Conservation (phyloP, 2,329 filamentous ascomycete species). For the Fusarium nelsonii region DNA sequence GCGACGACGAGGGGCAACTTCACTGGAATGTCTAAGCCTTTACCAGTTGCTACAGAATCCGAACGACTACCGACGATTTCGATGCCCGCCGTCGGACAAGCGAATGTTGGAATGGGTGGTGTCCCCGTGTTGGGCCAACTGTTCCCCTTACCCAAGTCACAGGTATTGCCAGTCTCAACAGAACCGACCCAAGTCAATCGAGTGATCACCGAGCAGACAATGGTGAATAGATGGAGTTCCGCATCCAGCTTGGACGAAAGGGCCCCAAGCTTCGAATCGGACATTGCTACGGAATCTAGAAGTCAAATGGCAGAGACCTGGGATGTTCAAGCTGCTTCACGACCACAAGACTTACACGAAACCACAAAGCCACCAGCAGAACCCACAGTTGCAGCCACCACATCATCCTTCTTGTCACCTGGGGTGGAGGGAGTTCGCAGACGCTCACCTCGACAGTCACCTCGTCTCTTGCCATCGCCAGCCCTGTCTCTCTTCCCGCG, state of each 20-base stretch:
- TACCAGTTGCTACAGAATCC: constrained; percentile 25
- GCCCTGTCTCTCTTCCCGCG: constrained; percentile 28
- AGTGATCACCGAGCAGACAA: constrained; percentile 51
- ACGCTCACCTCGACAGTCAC: constrained; percentile 66
- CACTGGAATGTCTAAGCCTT: constrained; percentile 32
- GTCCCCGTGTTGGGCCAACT: constrained; percentile 56
- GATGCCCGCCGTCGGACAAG: constrained; percentile 54
- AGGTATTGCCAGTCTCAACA: constrained; percentile 41
- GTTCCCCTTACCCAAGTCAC: constrained; percentile 57
- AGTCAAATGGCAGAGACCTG: constrained; percentile 57
- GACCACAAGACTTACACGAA: not conserved
- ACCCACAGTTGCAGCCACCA: constrained; percentile 55
- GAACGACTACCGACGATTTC: constrained; percentile 55
- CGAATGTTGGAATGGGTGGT: constrained; percentile 54
- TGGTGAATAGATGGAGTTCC: constrained; percentile 63
- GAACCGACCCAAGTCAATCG: constrained; percentile 42
- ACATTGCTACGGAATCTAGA: constrained; percentile 62
- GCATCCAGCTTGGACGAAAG: constrained; percentile 58
- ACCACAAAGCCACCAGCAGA: constrained; percentile 2
- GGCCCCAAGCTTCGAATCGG: constrained; percentile 64
- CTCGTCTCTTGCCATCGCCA: constrained; percentile 53
- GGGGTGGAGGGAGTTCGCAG: constrained; percentile 63
- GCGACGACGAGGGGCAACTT: constrained; percentile 55
- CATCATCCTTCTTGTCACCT: constrained; percentile 65
- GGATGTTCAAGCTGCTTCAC: constrained; percentile 21